Percentiles rank a stretch among this genome's conserved stretches.
These are phyloP conservation scores for Apiospora hydei DNA, from an alignment of 2,329 filamentous ascomycete genomes.

Conservation along the genomic window DNA sequence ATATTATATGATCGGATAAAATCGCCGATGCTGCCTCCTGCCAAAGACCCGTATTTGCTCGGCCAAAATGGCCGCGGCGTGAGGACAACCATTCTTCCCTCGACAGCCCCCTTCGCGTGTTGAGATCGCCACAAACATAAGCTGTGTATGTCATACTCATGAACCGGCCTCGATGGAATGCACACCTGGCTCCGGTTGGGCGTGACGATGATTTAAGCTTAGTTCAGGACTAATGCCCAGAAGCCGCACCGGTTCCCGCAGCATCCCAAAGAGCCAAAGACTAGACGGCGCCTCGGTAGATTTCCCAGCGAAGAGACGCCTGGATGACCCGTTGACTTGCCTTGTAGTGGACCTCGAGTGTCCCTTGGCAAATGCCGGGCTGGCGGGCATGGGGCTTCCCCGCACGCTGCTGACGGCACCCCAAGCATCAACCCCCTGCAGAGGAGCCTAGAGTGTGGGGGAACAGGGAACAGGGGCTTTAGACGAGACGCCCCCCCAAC, in stretches of 20 bases:
- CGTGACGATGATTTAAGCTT: not conserved
- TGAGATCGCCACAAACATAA: not conserved
- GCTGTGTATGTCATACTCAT: no score
- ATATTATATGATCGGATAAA: no score
- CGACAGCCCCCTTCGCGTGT: not conserved
- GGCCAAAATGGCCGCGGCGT: not conserved
- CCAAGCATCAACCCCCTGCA: not conserved
- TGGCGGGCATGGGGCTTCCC: not conserved
- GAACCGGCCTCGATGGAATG: not conserved
- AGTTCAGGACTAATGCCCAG: not conserved
- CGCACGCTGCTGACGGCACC: constrained; percentile 1
- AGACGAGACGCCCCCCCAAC: not conserved
- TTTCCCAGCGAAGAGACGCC: not conserved
- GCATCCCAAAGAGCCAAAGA: not conserved
- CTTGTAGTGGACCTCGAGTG: not conserved
- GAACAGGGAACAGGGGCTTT: not conserved
- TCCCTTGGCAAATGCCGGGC: not conserved
- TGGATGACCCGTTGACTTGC: not conserved
- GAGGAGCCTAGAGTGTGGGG: not conserved
- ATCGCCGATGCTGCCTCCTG: not conserved
- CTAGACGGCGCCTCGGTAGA: not conserved
- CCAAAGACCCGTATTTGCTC: not conserved
- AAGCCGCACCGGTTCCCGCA: not conserved
- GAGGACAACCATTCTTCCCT: not conserved
- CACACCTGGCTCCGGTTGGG: not conserved